These are phyloP conservation scores for Pestalotiopsis sp. DNA, from an alignment of 2,329 filamentous ascomycete genomes.

Conservation along the genomic window DNA sequence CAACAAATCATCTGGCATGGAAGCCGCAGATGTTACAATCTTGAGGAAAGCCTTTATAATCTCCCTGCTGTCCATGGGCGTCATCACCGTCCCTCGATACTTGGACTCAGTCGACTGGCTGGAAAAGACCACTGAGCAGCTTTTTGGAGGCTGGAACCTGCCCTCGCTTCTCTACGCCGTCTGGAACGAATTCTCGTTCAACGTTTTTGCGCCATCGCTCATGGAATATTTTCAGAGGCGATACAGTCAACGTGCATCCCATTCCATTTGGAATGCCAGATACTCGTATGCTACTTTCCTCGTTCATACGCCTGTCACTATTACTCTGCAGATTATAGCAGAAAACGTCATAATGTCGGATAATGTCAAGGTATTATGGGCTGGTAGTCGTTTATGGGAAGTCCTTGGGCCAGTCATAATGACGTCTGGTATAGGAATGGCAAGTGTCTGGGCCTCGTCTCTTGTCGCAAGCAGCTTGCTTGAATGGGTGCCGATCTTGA, in stretches of 20 bases:
- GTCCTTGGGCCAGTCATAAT: neutral
- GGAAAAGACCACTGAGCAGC: neutral
- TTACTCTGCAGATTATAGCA: neutral
- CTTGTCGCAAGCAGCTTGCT: neutral
- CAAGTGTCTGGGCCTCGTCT: neutral
- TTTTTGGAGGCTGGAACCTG: slow-evolving; percentile 15
- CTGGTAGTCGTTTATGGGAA: neutral
- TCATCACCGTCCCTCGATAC: neutral
- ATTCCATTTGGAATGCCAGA: neutral
- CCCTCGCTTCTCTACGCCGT: slow-evolving; percentile 18
- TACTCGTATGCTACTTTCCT: slow-evolving; percentile 15
- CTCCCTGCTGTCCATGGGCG: neutral
- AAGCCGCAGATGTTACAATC: neutral
- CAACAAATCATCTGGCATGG: no score
- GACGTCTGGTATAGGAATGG: neutral
- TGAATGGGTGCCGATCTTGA: slow-evolving; percentile 3
- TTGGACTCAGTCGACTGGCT: neutral
- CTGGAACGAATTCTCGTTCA: slow-evolving; percentile 23
- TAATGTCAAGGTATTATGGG: neutral
- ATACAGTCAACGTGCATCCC: neutral
- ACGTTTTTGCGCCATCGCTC: slow-evolving; percentile 14
- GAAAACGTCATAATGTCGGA: neutral
- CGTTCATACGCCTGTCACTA: slow-evolving; percentile 10
- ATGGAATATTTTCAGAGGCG: slow-evolving; percentile 8
- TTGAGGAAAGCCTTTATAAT: neutral